These are phyloP conservation scores for Colletotrichum theobromicola DNA, from an alignment of 2,329 filamentous ascomycete genomes.

Conservation along the genomic window DNA sequence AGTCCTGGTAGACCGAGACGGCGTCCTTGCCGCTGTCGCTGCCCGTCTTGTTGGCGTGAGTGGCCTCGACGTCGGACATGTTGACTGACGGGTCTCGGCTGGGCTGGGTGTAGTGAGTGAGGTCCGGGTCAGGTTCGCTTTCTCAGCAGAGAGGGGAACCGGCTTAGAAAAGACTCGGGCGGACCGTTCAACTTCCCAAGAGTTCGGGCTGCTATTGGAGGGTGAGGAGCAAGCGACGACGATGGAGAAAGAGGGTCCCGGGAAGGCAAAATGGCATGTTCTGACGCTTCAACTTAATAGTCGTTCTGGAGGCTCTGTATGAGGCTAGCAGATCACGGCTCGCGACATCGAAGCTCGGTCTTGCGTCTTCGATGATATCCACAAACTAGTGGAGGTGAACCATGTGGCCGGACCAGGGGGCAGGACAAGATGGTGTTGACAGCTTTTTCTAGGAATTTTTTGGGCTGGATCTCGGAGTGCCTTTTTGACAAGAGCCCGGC, in stretches of 20 bases:
- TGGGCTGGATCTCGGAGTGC: background rate
- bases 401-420: slow-evolving; percentile 17
- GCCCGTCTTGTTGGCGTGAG: slow-evolving; percentile 5
- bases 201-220: background rate
- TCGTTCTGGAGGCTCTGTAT: slow-evolving; percentile 6
- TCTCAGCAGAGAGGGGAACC: background rate
- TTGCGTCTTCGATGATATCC: slow-evolving; percentile 20
- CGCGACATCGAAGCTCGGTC: slow-evolving; percentile 19
- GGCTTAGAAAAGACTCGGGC: background rate
- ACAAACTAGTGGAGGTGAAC: slow-evolving; percentile 21
- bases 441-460: background rate
- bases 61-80: slow-evolving; percentile 31
- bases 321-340: slow-evolving; percentile 16
- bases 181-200: background rate
- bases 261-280: background rate
- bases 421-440: slow-evolving; percentile 15
- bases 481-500: slow-evolving; percentile 2
- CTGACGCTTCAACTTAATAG: slow-evolving; percentile 15
- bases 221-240: background rate
- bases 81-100: slow-evolving; percentile 25
- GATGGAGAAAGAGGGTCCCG: background rate
- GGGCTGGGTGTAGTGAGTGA: background rate
- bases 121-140: background rate
- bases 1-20: slow-evolving; percentile 25
- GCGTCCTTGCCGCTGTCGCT: slow-evolving; percentile 24